These are phyloP conservation scores for Osmozyma mogii DNA, from an alignment of 805 yeast species.

Conservation along the genomic window DNA sequence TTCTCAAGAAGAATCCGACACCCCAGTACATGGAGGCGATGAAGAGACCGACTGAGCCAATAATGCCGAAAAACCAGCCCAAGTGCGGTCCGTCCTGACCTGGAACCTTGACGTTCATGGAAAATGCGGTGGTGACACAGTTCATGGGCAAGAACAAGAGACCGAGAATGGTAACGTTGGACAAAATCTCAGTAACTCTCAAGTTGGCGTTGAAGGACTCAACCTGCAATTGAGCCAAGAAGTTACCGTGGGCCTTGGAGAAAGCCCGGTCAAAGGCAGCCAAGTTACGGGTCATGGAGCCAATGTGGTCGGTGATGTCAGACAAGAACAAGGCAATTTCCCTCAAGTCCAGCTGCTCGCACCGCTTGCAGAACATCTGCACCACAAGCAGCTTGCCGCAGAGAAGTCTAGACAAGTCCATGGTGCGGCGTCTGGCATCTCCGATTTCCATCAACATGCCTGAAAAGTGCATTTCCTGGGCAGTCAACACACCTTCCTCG, in stretches of 20 bases:
- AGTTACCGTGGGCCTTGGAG: constrained; percentile 85
- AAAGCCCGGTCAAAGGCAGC: constrained; percentile 88
- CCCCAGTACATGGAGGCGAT: no score
- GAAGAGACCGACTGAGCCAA: no score
- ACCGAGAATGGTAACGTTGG: constrained; percentile 86
- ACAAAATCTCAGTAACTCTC: constrained; percentile 76
- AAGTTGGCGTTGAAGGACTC: constrained; percentile 83
- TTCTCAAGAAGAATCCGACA: no score
- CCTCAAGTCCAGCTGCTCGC: constrained; percentile 36
- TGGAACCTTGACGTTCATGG: constrained; percentile 91
- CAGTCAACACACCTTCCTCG: constrained; percentile 78
- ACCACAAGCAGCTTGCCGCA: constrained; percentile 95
- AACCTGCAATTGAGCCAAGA: constrained; percentile 89
- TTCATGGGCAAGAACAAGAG: constrained; percentile 87
- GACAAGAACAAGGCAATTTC: constrained; percentile 90
- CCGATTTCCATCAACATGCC: constrained; percentile 78
- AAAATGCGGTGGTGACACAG: constrained; percentile 83
- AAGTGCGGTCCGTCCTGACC: constrained; percentile 34
- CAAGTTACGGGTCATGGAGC: constrained; percentile 90
- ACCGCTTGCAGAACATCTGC: constrained; percentile 91
- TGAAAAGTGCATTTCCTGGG: constrained; percentile 67
- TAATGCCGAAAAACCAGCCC: constrained; percentile 6
- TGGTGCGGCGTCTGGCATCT: constrained; percentile 81
- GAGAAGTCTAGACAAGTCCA: constrained; percentile 83
- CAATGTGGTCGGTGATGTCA: constrained; percentile 94